Base-by-base conservation (phyloP, 495 filamentous ascomycete species). In the Neurospora discreta region DNA sequence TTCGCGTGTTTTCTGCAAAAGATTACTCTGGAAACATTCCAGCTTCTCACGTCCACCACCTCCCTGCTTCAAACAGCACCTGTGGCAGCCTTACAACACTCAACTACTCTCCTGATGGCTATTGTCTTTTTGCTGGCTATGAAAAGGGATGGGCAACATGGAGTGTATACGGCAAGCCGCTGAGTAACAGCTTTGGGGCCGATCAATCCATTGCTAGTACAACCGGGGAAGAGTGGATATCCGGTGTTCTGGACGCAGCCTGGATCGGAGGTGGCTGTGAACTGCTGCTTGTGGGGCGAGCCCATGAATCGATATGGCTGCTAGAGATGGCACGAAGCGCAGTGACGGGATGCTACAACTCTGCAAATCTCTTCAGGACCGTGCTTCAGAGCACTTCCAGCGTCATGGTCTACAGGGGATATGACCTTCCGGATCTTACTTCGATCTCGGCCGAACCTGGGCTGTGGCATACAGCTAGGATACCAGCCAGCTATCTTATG, bases 1-100 rank as follows among this genome's bases (percentile, higher is more conserved):
- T 98, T 70, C 86, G 89, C 38, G 90, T 98, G 9, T 99, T 98
- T 76, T 93, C 89, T 3, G 95, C 92, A 5, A 90, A 90, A 79
- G 95, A 99, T 79, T 98, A 99, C 75, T 89, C 89, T 30, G 96
- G 96, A 23, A 96, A 94, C 76, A 94, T 98, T 44, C 91, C 93
- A 1, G 84, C 95, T n/a, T 98, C 95, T 9, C 93, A 98, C 77
- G 85, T 87, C 52, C 86, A 97, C 41, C 85, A 83, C 67, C 81
- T 89, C 0, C 88, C 92, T 9, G 88, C 88, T 2, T 91, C 92
- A 9, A 77, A 80, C 6, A 74, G 82, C 30, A 86, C 89, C 3
- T 89, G 91, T 8, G 96, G 96, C 3, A 75, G 77, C 23, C 79
- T 97, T 60, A 92, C 86, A 4, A 92, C 90, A 33, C 83, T 99